Evolutionary conservation across 108 stramenopile genomes (phyloP).

Genomic region (Nannochloropsis gaditana): DNA sequence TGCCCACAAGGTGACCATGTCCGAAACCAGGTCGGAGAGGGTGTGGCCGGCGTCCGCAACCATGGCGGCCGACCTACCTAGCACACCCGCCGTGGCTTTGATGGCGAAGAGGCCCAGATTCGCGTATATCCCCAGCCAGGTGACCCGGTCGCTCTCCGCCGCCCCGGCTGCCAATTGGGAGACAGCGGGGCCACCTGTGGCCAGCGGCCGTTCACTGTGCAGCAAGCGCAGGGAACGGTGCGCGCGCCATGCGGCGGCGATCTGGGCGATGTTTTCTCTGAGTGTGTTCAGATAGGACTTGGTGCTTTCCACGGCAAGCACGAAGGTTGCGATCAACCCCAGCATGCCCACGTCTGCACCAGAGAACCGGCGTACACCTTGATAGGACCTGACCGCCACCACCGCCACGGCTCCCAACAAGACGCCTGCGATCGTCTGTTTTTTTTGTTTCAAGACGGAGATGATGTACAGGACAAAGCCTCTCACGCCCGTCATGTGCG

Average conservation of each 20-base stretch:
- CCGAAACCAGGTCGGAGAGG: constrained; percentile 74
- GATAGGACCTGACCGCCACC: background rate
- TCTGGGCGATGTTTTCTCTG: background rate
- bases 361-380: background rate
- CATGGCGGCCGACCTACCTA: constrained; percentile 72
- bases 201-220: background rate
- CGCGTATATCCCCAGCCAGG: constrained; percentile 69
- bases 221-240: background rate
- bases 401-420: background rate
- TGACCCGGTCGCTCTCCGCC: constrained; percentile 67
- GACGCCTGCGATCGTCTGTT: constrained; percentile 2
- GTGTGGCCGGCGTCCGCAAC: constrained; percentile 94
- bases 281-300: background rate
- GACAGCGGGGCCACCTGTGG: constrained; percentile 15
- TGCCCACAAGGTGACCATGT: constrained; percentile 87
- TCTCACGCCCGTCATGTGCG: constrained; percentile 1
- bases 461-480: background rate
- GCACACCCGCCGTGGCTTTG: constrained; percentile 71
- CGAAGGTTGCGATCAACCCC: background rate
- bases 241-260: background rate
- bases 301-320: constrained; percentile 12
- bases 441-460: background rate
- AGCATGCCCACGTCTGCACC: background rate
- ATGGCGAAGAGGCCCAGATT: constrained; percentile 67
- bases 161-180: background rate